These are phyloP conservation scores for Daldinia vernicosa DNA, from an alignment of 495 filamentous ascomycete genomes.

Conservation along the genomic window DNA sequence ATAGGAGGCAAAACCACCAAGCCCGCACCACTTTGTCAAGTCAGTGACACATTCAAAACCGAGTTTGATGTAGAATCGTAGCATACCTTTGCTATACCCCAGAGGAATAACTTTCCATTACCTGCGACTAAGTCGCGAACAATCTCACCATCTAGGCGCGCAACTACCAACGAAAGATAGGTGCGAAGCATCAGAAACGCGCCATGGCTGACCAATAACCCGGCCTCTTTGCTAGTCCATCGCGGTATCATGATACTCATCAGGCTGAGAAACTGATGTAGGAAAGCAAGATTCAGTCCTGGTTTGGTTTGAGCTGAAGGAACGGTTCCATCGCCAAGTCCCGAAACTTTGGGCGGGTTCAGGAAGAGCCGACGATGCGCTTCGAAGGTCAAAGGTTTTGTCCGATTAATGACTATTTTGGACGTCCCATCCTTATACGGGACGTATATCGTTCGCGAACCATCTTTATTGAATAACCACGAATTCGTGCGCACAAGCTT, in stretches of 20 bases:
- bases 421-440: conserved; percentile 87
- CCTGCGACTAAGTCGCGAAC: conserved; percentile 95
- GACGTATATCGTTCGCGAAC: conserved; percentile 91
- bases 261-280: conserved; percentile 95
- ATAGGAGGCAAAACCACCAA: conserved; percentile 80
- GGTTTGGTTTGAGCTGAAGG: conserved; percentile 91
- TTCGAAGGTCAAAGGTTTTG: conserved; percentile 93
- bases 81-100: conserved; percentile 80
- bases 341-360: conserved; percentile 82
- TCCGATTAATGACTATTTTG: conserved; percentile 92
- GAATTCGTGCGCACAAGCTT: conserved; percentile 89
- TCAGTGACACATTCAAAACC: conserved; percentile 10
- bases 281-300: conserved; percentile 94
- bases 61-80: neutral
- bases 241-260: conserved; percentile 97
- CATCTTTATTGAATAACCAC: conserved; percentile 90
- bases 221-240: conserved; percentile 94
- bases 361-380: conserved; percentile 94
- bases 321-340: conserved; percentile 77
- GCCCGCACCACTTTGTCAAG: conserved; percentile 59
- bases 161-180: conserved; percentile 92
- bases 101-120: conserved; percentile 85
- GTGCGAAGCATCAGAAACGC: conserved; percentile 89
- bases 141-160: conserved; percentile 93
- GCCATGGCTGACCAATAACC: conserved; percentile 84